Evolutionary conservation across 164 flowering plant species (phyloP).

Genomic region (Aristolochia californica): DNA sequence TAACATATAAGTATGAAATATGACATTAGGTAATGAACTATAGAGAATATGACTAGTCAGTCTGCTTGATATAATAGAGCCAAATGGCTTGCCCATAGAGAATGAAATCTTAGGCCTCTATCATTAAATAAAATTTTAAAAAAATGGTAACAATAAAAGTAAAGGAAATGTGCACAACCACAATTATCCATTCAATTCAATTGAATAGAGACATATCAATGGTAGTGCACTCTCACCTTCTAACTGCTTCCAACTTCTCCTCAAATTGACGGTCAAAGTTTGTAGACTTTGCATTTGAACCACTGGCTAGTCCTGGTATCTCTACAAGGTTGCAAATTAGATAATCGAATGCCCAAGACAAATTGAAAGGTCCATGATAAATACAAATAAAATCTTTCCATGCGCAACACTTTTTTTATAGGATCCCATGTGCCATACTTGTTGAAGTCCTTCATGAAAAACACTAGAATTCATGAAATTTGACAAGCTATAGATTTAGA

Average conservation of each 20-base stretch:
- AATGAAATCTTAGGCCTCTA: background rate
- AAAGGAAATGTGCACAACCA: too few relatives aligned
- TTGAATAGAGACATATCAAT: background rate
- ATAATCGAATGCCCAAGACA: background rate
- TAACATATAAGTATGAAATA: background rate
- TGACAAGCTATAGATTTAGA: background rate
- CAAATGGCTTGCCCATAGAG: background rate
- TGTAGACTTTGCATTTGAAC: slow-evolving; percentile 28
- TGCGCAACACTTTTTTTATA: background rate
- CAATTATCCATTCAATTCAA: background rate
- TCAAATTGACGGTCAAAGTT: slow-evolving; percentile 53
- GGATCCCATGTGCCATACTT: background rate
- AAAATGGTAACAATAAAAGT: too few relatives aligned
- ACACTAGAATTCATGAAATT: background rate
- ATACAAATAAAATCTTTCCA: background rate
- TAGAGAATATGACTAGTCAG: background rate
- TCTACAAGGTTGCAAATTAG: slow-evolving; percentile 27
- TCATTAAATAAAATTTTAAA: background rate
- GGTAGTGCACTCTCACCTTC: slow-evolving; percentile 31
- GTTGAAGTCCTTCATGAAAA: background rate
- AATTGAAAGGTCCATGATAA: background rate
- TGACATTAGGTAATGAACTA: background rate
- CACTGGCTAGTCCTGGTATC: slow-evolving; percentile 53
- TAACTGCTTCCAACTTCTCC: slow-evolving; percentile 70
- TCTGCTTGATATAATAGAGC: background rate